These are phyloP conservation scores for Fabrea salina DNA, from an alignment of 169 alveolate genomes.

Conservation along the genomic window DNA sequence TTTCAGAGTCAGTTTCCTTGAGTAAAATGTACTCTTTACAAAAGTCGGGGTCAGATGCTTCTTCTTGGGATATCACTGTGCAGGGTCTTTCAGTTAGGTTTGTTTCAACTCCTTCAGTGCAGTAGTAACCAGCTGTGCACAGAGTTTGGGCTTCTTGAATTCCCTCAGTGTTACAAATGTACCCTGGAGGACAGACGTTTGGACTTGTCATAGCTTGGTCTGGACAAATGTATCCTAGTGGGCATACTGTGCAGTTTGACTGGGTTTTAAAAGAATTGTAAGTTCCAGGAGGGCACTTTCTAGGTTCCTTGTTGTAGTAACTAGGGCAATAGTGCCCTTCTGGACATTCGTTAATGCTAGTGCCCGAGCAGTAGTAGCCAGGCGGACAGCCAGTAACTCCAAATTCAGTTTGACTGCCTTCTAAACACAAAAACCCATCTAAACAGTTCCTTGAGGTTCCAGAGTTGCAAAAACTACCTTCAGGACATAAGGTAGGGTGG, in stretches of 20 bases:
- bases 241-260: background rate
- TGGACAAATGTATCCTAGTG: constrained; percentile 23
- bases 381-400: constrained; percentile 16
- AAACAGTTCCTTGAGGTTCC: background rate
- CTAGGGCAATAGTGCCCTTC: constrained; percentile 16
- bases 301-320: background rate
- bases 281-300: constrained; percentile 26
- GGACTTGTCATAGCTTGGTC: background rate
- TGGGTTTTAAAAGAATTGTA: background rate
- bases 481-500: background rate
- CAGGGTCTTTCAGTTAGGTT: background rate
- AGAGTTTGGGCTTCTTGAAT: background rate
- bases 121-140: constrained; percentile 30
- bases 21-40: background rate
- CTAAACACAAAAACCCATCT: constrained; percentile 10
- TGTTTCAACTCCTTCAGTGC: constrained; percentile 15
- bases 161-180: background rate
- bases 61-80: background rate
- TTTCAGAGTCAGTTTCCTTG: background rate
- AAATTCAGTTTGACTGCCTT: background rate
- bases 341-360: background rate
- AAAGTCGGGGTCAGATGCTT: background rate
- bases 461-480: background rate
- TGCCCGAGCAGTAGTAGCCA: constrained; percentile 10
- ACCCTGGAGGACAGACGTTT: constrained; percentile 9